Base-by-base conservation (phyloP, 108 stramenopile genomes). In the Craspedostauros australis region DNA sequence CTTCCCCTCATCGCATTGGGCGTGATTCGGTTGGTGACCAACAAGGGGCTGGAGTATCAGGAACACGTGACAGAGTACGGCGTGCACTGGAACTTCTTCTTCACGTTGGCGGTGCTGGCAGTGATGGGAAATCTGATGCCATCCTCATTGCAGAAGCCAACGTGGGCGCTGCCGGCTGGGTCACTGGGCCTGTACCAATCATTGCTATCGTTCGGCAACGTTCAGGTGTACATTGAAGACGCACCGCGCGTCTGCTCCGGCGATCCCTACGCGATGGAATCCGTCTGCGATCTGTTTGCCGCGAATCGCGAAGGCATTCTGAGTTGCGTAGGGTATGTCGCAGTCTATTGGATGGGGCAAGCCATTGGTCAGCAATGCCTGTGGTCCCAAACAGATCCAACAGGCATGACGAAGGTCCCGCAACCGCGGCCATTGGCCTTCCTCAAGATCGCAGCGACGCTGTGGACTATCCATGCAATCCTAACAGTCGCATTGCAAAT, bases 11-110 rank as follows among this genome's bases (percentile, higher is more conserved):
- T 85, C 1, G 5, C 79, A 2, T 38, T 93, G 39, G 91, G 91
- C 2, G 14, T 85, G 11, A 39, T 93, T 14, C 80, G 91, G 19
- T 68, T 80, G 2, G 11, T 66, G 0, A 74, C 84, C 28, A 89
- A 77, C 54, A 82, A 87, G 42, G 88, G 86, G 57, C 47, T 93
- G 41, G 91, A 93, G 44, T 93, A 93, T 66, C 92, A 89, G 63
- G 88, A 89, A 59, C 97, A 96, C 55, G 95, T 93, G 2, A 77
- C 90, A 2, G 98, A 99, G 57, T 99, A 99, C 62, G 98, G 98
- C 23, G 80, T 95, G 8, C 97, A 97, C 68, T 99, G 98, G 98
- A 99, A 99, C 55, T 98, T 97, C 70, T 99, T 98, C 73, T 93
- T 95, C 48, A 97, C 98, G 7, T 58, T 93, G 32, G 77, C 67